Evolutionary conservation across 2,329 filamentous ascomycete species (phyloP).

Genomic region (Aspergillus puulaauensis): DNA sequence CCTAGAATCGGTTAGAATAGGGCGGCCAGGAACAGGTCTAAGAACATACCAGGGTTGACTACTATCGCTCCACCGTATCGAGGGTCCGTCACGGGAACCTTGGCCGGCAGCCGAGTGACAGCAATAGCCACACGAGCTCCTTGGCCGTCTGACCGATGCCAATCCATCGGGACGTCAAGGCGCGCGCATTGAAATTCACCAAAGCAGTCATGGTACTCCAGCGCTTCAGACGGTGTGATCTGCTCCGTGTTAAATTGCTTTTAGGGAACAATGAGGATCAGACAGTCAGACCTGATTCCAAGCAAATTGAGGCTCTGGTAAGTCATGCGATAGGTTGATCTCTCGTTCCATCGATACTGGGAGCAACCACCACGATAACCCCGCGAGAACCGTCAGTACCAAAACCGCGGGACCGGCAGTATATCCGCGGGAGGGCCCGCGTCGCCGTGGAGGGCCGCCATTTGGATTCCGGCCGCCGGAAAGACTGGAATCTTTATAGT

Average conservation of each 20-base stretch:
- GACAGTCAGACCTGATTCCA: constrained; percentile 17
- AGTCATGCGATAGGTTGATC: background rate
- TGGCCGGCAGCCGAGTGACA: constrained; percentile 48
- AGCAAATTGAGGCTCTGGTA: constrained; percentile 4
- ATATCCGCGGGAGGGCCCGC: background rate
- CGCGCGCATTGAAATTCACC: constrained; percentile 50
- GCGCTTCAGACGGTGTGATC: constrained; percentile 26
- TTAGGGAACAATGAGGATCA: background rate
- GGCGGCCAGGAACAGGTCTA: no score
- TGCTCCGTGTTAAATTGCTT: constrained; percentile 7
- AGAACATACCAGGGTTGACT: constrained; percentile 44
- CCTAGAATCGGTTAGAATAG: constrained; percentile 21
- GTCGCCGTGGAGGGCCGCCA: background rate
- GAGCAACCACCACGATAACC: constrained; percentile 10
- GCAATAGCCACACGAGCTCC: constrained; percentile 42
- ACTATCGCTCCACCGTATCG: constrained; percentile 49
- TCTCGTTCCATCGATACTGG: background rate
- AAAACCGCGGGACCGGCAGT: constrained; percentile 4
- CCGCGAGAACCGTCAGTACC: constrained; percentile 9
- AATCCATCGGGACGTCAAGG: constrained; percentile 51
- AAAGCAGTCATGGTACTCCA: constrained; percentile 45
- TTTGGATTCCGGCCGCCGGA: background rate
- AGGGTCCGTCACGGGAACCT: constrained; percentile 40
- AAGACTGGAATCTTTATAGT: background rate
- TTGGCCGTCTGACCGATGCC: constrained; percentile 36